These are phyloP conservation scores for Huntiella moniliformis DNA, from an alignment of 2,329 filamentous ascomycete species.

Conservation along the genomic window DNA sequence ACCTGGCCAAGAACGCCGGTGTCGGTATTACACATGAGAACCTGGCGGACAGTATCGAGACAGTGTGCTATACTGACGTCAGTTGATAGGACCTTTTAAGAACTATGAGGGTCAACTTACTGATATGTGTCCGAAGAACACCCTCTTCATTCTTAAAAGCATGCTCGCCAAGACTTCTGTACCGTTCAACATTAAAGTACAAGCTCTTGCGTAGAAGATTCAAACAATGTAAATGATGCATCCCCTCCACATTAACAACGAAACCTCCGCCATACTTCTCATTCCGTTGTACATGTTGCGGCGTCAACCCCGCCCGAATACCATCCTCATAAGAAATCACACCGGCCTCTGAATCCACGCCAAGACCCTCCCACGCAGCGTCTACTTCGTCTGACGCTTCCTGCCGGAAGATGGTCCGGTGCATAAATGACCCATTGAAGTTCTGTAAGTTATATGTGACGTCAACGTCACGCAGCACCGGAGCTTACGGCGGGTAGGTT, in stretches of 20 bases:
- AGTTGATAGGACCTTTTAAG: not conserved
- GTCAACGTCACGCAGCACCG: conserved; percentile 19
- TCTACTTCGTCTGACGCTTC: conserved; percentile 34
- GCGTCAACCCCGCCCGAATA: conserved; percentile 28
- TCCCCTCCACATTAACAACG: conserved; percentile 36
- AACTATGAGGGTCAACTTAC: conserved; percentile 17
- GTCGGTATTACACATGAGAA: conserved; percentile 44
- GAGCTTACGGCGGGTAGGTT: conserved; percentile 14
- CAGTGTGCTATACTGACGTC: conserved; percentile 29
- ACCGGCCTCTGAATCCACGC: conserved; percentile 26
- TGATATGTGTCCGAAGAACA: conserved; percentile 36
- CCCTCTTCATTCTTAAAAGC: conserved; percentile 36
- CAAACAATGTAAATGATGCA: conserved; percentile 41
- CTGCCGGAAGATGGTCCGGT: conserved; percentile 33
- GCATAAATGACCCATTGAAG: conserved; percentile 39
- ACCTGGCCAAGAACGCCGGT: conserved; percentile 41
- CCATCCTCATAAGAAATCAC: conserved; percentile 32
- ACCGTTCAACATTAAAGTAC: conserved; percentile 41
- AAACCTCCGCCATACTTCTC: conserved; percentile 39
- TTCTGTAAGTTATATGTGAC: conserved; percentile 18
- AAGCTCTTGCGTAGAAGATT: conserved; percentile 39
- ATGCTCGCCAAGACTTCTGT: conserved; percentile 28
- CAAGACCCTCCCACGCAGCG: conserved; percentile 30
- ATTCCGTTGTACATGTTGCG: conserved; percentile 35
- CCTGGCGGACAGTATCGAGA: conserved; percentile 40